Evolutionary conservation across 2,329 filamentous ascomycete genomes (phyloP), one percentile per base, ranked within the genome.

Genomic region (Microascus cirrosus): DNA sequence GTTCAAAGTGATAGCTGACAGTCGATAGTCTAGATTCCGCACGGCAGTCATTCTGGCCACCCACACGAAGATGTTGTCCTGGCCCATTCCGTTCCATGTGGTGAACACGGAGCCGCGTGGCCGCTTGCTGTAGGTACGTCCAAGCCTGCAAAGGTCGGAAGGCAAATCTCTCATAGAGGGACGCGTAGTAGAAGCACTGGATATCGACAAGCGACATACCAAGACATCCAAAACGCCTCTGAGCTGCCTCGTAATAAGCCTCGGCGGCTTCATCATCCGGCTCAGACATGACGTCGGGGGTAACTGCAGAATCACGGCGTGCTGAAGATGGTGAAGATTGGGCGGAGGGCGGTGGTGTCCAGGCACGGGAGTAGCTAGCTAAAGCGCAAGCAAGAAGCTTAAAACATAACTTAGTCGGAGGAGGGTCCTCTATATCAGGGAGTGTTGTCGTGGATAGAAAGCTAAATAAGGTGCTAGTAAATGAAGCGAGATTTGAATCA

Each of bases 181-280:
- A 58, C 15, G 65, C 63, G 0, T 64, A 59, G 15, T 62, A 65
- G 3, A 66, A 59, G 35, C 64, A 66, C 35, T 66, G 65, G 1
- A 66, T 66, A 48, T 66, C 65, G 25, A 59, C 34, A 2, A 66
- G 57, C 6, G 58, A 59, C n/a, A 59, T 57, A 0, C 65, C 64
- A 1, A 66, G 57, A 12, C 61, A 28, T 0, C 65, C 65, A 28
- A 66, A 55, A 2, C 65, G 60, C 34, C 60, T 64, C 15, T 62
- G 60, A 2, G 64, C 63, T 15, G 61, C 65, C 10, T 61, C 48
- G 34, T 63, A 66, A 60, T 65, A 65, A 0, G 60, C 60, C 10
- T 64, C 62, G 11, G 62, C 64, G 20, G 51, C 56, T 22, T 53
- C 48, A 20, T 58, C 56, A 35, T 58, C 56, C 34, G 51, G 28